phyloP scores from a whole-genome alignment of 306 rosid genomes.

The Leucaena leucocephala region DNA sequence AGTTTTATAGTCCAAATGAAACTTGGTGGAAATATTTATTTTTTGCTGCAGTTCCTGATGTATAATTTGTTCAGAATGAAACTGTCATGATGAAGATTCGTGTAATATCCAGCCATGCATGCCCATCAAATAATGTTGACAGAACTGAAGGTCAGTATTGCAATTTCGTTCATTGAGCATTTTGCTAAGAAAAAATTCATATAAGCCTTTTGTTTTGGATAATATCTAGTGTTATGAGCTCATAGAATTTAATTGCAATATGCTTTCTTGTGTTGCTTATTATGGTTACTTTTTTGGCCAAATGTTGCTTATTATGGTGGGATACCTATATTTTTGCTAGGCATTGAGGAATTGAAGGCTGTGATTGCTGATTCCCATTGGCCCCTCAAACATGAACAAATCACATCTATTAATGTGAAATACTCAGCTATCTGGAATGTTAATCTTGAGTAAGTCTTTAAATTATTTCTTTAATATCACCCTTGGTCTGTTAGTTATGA shows the following conservation, averaged over 20 bases:
- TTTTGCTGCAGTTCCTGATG: constrained; percentile 34
- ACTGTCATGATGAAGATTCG: constrained; percentile 54
- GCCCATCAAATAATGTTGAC: constrained; percentile 35
- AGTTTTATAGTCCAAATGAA: constrained; percentile 38
- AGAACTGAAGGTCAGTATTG: constrained; percentile 54
- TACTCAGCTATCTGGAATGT: constrained; percentile 58
- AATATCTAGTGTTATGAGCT: no score
- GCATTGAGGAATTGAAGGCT: constrained; percentile 66
- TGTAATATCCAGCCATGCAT: constrained; percentile 46
- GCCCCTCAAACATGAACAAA: constrained; percentile 53
- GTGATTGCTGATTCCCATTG: constrained; percentile 59
- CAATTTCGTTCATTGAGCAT: constrained; percentile 10
- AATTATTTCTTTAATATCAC: constrained; percentile 5
- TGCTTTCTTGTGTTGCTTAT: no score
- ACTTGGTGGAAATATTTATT: constrained; percentile 23
- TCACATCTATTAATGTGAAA: constrained; percentile 54
- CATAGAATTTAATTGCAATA: no score
- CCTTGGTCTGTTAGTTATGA: not conserved
- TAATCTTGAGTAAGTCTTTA: constrained; percentile 51
- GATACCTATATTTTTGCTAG: constrained; percentile 41
- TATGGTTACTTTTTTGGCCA: no score
- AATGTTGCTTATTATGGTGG: constrained; percentile 23
- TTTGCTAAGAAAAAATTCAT: not conserved
- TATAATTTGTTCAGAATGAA: constrained; percentile 52
- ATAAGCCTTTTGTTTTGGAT: not conserved